These are phyloP conservation scores for Globisporangium cylindrosporum DNA, from an alignment of 352 stramenopile genomes.

Conservation along the genomic window DNA sequence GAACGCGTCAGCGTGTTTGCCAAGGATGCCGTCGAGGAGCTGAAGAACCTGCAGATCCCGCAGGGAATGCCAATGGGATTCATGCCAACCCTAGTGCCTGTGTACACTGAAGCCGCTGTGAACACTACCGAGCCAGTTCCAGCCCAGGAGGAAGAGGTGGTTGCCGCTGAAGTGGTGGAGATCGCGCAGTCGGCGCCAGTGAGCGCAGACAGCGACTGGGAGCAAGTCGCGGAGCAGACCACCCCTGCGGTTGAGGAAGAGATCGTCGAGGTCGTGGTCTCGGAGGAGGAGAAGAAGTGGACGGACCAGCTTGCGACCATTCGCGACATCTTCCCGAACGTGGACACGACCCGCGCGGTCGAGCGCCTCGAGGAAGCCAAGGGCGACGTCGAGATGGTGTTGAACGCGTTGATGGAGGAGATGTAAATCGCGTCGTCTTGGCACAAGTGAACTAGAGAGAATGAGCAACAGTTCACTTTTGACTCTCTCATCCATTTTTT, in stretches of 20 bases:
- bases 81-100: constrained; percentile 8
- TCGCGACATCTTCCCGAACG: constrained; percentile 69
- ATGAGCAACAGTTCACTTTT: not conserved
- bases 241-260: constrained; percentile 30
- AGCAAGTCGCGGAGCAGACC: constrained; percentile 45
- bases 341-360: constrained; percentile 42
- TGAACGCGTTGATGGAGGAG: constrained; percentile 82
- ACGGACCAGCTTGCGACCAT: constrained; percentile 62
- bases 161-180: constrained; percentile 24
- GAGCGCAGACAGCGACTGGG: constrained; percentile 65
- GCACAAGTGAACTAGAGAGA: not conserved
- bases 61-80: constrained; percentile 5
- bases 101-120: constrained; percentile 26
- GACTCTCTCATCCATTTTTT: not conserved
- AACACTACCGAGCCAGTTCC: constrained; percentile 17
- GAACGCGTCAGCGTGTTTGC: constrained; percentile 37
- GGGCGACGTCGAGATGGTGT: constrained; percentile 76
- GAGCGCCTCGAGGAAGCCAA: constrained; percentile 76
- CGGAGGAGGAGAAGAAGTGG: constrained; percentile 81
- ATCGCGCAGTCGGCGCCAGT: constrained; percentile 17
- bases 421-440: constrained; percentile 35
- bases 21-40: constrained; percentile 69
- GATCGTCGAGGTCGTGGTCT: constrained; percentile 40
- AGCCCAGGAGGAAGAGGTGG: constrained; percentile 25
- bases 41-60: constrained; percentile 47